Conservation (phyloP, 495 filamentous ascomycete species). For the Lepidopterella palustris region DNA sequence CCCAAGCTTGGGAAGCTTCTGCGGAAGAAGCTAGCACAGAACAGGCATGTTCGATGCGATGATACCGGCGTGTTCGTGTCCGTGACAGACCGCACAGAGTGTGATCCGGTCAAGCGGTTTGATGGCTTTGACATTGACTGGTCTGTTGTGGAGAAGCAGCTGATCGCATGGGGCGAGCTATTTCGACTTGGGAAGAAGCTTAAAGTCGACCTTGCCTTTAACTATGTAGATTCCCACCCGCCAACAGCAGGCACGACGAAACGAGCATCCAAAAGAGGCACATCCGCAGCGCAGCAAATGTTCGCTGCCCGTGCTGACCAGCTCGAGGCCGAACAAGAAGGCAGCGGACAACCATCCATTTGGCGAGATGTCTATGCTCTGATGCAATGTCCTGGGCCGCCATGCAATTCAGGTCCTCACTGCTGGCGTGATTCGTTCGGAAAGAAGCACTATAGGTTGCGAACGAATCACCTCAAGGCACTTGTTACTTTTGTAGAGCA, state of each 20-base stretch:
- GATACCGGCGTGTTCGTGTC: slow-evolving; percentile 5
- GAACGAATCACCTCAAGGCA: slow-evolving; percentile 1
- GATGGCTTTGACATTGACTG: slow-evolving; percentile 6
- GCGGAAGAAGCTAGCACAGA: background rate
- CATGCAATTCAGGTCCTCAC: background rate
- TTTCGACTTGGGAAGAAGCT: slow-evolving; percentile 4
- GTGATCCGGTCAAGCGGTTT: slow-evolving; percentile 10
- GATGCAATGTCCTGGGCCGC: slow-evolving; percentile 6
- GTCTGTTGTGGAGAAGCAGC: slow-evolving; percentile 8
- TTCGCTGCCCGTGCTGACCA: background rate
- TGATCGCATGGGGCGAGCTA: background rate
- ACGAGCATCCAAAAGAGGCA: background rate
- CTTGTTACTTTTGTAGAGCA: slow-evolving; percentile 1
- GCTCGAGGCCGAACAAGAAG: background rate
- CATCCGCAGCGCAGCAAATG: background rate
- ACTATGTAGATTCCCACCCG: slow-evolving; percentile 2
- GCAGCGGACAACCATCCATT: background rate
- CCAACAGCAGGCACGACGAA: background rate
- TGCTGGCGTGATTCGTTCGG: slow-evolving; percentile 5
- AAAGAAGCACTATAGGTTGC: slow-evolving; percentile 12
- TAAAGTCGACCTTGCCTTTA: slow-evolving; percentile 3
- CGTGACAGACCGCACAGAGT: slow-evolving; percentile 6
- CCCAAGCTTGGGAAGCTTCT: background rate
- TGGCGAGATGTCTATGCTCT: slow-evolving; percentile 3
- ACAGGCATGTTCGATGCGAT: background rate